phyloP scores from a whole-genome alignment of 345 rosid species.

The Viola odorata region DNA sequence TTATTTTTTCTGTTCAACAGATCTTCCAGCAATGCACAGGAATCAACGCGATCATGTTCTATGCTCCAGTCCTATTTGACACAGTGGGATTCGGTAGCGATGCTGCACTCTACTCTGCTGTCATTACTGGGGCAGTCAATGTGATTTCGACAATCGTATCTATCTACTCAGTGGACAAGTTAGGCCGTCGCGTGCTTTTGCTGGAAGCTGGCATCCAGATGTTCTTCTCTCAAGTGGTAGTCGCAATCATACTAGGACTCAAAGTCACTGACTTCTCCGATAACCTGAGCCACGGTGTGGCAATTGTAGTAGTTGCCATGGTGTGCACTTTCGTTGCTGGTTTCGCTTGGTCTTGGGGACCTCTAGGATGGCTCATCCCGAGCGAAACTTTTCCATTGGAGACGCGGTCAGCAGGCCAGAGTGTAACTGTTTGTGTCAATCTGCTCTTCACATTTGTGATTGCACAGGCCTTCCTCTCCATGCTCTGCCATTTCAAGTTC shows the following conservation, averaged over 20 bases:
- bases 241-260: slow-evolving; percentile 64
- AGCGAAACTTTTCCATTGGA: slow-evolving; percentile 90
- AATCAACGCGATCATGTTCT: slow-evolving; percentile 95
- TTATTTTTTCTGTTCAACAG: slow-evolving; percentile 28
- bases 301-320: slow-evolving; percentile 64
- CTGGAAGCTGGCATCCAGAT: slow-evolving; percentile 90
- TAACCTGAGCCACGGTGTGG: slow-evolving; percentile 36
- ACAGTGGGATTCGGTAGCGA: slow-evolving; percentile 72
- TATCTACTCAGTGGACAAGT: slow-evolving; percentile 76
- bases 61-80: slow-evolving; percentile 78
- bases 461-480: slow-evolving; percentile 92
- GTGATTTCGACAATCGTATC: slow-evolving; percentile 77
- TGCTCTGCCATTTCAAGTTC: slow-evolving; percentile 89
- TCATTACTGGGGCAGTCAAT: slow-evolving; percentile 86
- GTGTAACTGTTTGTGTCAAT: slow-evolving; percentile 81
- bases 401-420: slow-evolving; percentile 95
- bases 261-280: slow-evolving; percentile 66
- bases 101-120: slow-evolving; percentile 93
- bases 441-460: slow-evolving; percentile 82
- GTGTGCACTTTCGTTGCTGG: slow-evolving; percentile 78
- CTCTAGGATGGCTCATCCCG: slow-evolving; percentile 90
- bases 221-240: slow-evolving; percentile 73
- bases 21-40: slow-evolving; percentile 90
- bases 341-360: slow-evolving; percentile 99
- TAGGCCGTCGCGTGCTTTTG: slow-evolving; percentile 73